Base-by-base conservation (phyloP, 2,329 filamentous ascomycete genomes). In the Aureobasidium sp. region DNA sequence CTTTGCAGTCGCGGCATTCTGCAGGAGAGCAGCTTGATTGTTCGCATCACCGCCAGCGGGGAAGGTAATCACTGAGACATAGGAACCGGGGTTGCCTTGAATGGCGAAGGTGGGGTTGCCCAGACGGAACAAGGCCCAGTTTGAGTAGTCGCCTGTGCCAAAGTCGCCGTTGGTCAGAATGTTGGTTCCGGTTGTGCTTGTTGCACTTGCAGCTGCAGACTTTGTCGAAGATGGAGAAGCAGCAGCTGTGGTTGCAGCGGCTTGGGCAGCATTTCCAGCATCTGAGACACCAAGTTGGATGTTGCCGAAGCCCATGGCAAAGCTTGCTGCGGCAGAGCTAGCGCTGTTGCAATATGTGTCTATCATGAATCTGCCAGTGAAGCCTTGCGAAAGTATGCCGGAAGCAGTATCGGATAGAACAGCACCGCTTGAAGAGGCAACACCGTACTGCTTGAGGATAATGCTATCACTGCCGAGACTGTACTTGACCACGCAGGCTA, bases 261-360 rank as follows among this genome's bases (percentile, higher is more conserved):
- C 10, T 7, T 27, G 20, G 6, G 48, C 29, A 51, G 29, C 20
- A 51, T 20, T 47, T 9, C 42, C 27, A n/a, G 60, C 40, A 31
- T 48, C 29, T 20, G 60, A 54, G 29, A 64, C 20, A 42, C 31
- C 23, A 47, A 64, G 60, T 29, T 55, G 48, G 31, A 64, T 47
- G 50, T 64, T 64, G 50, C 60, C 60, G n/a, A 64, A 64, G 50
- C 60, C 60, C 8, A 64, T n/a, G 10, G 50, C 27, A 31, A 55
- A 64, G 40, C 38, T 54, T 54, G 60, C 38, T 8, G 48, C 48
- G n/a, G 60, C 54, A 36, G 48, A 45, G 40, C 50, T 55, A 10
- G 36, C 40, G 31, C 60, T 63, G 60, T 63, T 64, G 50, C 60
- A 64, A n/a, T 64, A 64, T 15, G 60, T 64, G n/a, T 55, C 50